Evolutionary conservation across 768 basidiomycete genomes (phyloP).

Genomic region (Favolaschia claudopus): DNA sequence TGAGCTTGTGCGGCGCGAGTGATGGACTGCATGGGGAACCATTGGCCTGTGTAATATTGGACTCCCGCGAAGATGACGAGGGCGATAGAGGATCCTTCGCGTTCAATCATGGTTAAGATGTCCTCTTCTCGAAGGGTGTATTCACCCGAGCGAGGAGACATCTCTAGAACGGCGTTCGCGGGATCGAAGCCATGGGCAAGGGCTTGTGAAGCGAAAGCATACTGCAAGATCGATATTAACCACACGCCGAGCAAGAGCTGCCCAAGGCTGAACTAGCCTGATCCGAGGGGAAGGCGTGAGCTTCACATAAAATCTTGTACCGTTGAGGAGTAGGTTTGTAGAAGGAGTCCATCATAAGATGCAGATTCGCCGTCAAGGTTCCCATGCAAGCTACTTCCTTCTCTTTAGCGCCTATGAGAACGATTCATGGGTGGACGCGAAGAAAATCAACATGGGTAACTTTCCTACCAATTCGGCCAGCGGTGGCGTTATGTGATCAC

Average conservation of each 20-base stretch:
- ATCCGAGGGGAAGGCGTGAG: slow-evolving; percentile 95
- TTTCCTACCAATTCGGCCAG: slow-evolving; percentile 86
- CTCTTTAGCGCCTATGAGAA: slow-evolving; percentile 75
- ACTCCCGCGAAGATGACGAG: slow-evolving; percentile 93
- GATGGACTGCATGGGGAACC: slow-evolving; percentile 87
- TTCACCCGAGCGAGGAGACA: slow-evolving; percentile 85
- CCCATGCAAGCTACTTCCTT: slow-evolving; percentile 96
- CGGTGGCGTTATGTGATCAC: slow-evolving; percentile 72
- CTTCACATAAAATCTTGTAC: slow-evolving; percentile 95
- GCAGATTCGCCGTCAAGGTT: slow-evolving; percentile 93
- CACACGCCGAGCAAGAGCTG: slow-evolving; percentile 3
- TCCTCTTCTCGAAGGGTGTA: slow-evolving; percentile 88
- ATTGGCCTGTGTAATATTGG: slow-evolving; percentile 97
- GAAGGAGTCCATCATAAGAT: slow-evolving; percentile 94
- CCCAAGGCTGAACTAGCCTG: slow-evolving; percentile 57
- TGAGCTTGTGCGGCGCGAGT: slow-evolving; percentile 85
- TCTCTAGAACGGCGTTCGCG: slow-evolving; percentile 74
- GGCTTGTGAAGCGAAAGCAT: slow-evolving; percentile 95
- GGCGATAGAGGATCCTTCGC: slow-evolving; percentile 80
- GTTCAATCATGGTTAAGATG: slow-evolving; percentile 77
- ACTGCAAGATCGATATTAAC: slow-evolving; percentile 56
- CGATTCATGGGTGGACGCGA: slow-evolving; percentile 31
- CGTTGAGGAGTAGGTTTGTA: slow-evolving; percentile 87
- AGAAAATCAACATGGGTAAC: slow-evolving; percentile 31
- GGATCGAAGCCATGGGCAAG: slow-evolving; percentile 80